Base-by-base conservation (phyloP, 495 filamentous ascomycete species). In the Cryomyces antarcticus region DNA sequence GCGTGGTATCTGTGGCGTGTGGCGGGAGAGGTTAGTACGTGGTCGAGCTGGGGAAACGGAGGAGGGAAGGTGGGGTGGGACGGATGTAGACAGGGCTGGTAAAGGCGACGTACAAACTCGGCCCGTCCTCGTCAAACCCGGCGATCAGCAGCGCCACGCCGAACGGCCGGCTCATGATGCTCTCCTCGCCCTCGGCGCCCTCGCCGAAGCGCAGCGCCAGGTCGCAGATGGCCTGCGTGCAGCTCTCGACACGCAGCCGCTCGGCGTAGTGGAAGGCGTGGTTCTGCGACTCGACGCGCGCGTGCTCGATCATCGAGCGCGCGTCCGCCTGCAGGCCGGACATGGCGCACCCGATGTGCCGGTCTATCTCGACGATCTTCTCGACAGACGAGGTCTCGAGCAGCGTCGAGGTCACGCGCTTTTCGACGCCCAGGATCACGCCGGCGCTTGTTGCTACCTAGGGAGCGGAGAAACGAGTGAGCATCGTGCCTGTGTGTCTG, bases 351-450 rank as follows among this genome's bases (percentile, higher is more conserved):
- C 89, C 89, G 52, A 97, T 93, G 68, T 97, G 89, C 49, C 78
- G 74, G 68, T 97, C 89, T 65, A 97, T 95, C 59, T 96, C 88
- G 57, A 97, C 89, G 50, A 97, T 96, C 71, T 97, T 97, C 63
- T 97, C 89, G 52, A 97, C 89, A 33, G 85, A 93, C 27, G 80
- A 88, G 17, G 89, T 88, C 62, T 96, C 89, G 52, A 97, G 82
- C 31, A 97, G 82, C 27, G 85, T 85, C 41, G 83, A 93, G 49
- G 89, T 97, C 51, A 96, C 92, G 51, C 89, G 89, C 74, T 97
- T 97, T 67, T 97, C 89, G 40, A 97, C 89, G 53, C 92, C 89
- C 11, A 97, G 75, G 56, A 96, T 80, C 38, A 95, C 88, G 59
- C 89, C 89, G 50, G 85, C 77, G 41, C 78, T 77, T 37, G 89